Percentiles rank a stretch among this genome's conserved stretches.
Evolutionary conservation across 208 protist genomes (phyloP).

Genomic region (Acanthamoeba royreba): DNA sequence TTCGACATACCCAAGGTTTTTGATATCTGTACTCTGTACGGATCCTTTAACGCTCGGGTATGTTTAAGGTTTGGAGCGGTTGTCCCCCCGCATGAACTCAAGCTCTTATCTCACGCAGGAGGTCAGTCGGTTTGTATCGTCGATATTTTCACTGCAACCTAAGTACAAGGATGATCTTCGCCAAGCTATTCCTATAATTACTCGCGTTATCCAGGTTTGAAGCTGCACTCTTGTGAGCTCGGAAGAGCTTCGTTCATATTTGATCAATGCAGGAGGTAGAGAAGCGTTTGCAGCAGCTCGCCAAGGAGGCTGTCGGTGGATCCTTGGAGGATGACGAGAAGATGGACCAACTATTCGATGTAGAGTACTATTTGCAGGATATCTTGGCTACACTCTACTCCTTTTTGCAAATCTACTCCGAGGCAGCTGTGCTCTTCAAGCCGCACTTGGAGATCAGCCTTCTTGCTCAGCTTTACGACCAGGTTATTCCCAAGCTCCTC

Average conservation of each 20-base stretch:
- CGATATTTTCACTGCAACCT: not conserved
- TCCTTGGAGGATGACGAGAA: not conserved
- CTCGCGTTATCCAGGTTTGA: not conserved
- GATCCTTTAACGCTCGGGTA: not conserved
- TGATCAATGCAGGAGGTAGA: not conserved
- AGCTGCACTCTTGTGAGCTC: not conserved
- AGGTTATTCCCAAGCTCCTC: not conserved
- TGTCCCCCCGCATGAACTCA: not conserved
- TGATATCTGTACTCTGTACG: conserved; percentile 31
- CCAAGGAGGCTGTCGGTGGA: not conserved
- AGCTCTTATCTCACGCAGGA: not conserved
- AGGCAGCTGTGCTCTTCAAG: conserved; percentile 1
- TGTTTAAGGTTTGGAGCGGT: not conserved
- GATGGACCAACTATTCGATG: conserved; percentile 6
- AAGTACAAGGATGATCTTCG: not conserved
- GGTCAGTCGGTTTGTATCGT: conserved; percentile 12
- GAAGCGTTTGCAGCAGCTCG: not conserved
- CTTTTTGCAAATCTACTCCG: not conserved
- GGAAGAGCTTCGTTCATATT: not conserved
- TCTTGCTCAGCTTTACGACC: not conserved
- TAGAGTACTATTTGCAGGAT: conserved; percentile 45
- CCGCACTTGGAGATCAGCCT: not conserved
- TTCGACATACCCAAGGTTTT: conserved; percentile 51
- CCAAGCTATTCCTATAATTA: not conserved
- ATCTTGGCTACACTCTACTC: conserved; percentile 38